Base-by-base conservation (phyloP, 805 yeast genomes). In the Wickerhamomyces queroliae region DNA sequence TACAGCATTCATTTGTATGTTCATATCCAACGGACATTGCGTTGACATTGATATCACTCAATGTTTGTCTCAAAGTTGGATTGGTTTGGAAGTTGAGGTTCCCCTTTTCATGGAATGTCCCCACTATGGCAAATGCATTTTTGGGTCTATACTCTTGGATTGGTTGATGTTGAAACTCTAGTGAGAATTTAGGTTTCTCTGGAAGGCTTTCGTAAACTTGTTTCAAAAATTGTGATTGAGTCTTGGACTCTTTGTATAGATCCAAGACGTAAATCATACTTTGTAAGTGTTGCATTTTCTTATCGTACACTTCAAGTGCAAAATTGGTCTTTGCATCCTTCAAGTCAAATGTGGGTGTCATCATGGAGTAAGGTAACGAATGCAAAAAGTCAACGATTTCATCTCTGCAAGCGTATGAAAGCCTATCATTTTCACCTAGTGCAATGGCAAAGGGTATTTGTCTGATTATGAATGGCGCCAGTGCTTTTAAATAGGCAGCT, bases 91-190 rank as follows among this genome's bases (percentile, higher is more conserved):
- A 50, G 65, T 69, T 51, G 62, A 65, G 34, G 48, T 58, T 27
- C 73, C 76, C 22, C 39, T 53, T 61, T 31, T 60, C 63, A 35
- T 59, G 54, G 36, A 55, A 60, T 36, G 66, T 65, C 22, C 69
- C 66, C 19, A 62, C 53, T 22, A 68, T 51, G 36, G 76, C 70
- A 40, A 62, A 62, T 20, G 52, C 40, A 0, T 52, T 55, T 18
- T 45, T 49, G 19, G 64, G 64, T 42, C 76, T 62, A 53, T 72
- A 80, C 49, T 81, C 86, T 1, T 78, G 78, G 21, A 80, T 55
- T 1, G 88, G 89, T 19, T 75, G 74, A 55, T 80, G 85, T 66
- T 79, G 80, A 48, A 80, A 81, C 2, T 79, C 80, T 71, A 81
- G 68, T 4, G 76, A 63, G 45, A 76, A 52, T 20, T 55, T 44